These are phyloP conservation scores for Immersiporthe knoxdaviesiana DNA, from an alignment of 2,329 filamentous ascomycete genomes.

Conservation along the genomic window DNA sequence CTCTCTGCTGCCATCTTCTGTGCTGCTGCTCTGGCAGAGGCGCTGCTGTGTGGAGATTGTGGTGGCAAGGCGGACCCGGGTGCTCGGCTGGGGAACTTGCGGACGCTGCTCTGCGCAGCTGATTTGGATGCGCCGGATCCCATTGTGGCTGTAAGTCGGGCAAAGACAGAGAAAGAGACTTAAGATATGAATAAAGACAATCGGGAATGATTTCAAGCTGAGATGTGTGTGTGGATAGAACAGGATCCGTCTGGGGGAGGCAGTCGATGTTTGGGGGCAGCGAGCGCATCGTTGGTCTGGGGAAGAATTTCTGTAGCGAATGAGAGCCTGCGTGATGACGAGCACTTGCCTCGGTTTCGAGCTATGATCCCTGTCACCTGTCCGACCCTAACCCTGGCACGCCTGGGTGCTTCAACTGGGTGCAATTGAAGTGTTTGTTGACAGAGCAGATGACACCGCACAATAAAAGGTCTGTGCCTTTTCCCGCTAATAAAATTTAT, in stretches of 20 bases:
- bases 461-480: too few species aligned
- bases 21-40: constrained; percentile 13
- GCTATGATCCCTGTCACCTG: constrained; percentile 8
- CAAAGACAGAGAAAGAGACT: not conserved
- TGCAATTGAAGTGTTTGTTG: too few species aligned
- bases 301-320: not conserved
- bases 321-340: constrained; percentile 22
- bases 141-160: constrained; percentile 13
- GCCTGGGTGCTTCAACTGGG: too few species aligned
- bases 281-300: not conserved
- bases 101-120: constrained; percentile 26
- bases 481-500: too few species aligned
- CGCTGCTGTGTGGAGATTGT: constrained; percentile 7
- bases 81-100: constrained; percentile 36
- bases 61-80: constrained; percentile 31
- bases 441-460: not conserved
- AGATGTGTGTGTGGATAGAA: too few species aligned
- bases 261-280: not conserved
- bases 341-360: constrained; percentile 14
- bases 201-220: not conserved
- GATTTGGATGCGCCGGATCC: constrained; percentile 29
- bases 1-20: constrained; percentile 1
- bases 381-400: not conserved
- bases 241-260: too few species aligned
- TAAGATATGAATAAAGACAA: not conserved